A percentile compares a stretch with the other conserved stretches of the same genome.
Conservation (phyloP, 2,329 filamentous ascomycete genomes). For the Fusarium sp. region DNA sequence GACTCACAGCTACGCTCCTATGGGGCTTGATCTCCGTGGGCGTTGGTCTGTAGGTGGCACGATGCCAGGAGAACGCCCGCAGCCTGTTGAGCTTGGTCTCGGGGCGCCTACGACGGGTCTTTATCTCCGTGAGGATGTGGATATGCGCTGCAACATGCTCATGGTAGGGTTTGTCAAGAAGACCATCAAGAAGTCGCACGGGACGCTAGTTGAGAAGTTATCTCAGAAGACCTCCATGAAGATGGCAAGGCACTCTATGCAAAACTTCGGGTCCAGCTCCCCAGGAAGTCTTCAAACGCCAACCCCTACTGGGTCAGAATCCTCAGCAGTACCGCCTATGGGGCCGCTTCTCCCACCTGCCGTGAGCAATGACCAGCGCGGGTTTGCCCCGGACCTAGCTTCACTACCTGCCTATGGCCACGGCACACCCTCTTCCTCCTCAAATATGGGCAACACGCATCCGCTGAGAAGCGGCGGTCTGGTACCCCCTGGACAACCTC, state of each 20-base stretch:
- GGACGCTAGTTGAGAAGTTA: conserved; percentile 73
- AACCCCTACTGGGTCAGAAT: conserved; percentile 23
- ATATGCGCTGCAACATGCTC: conserved; percentile 80
- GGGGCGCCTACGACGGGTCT: conserved; percentile 73
- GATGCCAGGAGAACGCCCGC: conserved; percentile 73
- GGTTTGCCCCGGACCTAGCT: conserved; percentile 7
- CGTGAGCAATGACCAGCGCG: conserved; percentile 7
- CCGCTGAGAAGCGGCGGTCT: conserved; percentile 8
- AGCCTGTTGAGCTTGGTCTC: conserved; percentile 72
- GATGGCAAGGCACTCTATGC: conserved; percentile 29
- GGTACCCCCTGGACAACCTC: neutral
- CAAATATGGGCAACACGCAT: conserved; percentile 10
- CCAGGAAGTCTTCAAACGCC: conserved; percentile 21
- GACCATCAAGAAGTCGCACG: conserved; percentile 81
- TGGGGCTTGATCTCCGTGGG: conserved; percentile 80
- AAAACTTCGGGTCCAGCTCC: conserved; percentile 16
- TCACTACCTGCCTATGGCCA: conserved; percentile 11
- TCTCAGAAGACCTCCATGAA: conserved; percentile 44
- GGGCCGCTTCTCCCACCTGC: conserved; percentile 29
- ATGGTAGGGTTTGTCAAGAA: conserved; percentile 82
- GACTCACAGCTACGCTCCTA: conserved; percentile 85
- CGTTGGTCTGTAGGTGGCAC: conserved; percentile 81
- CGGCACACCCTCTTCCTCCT: conserved; percentile 20
- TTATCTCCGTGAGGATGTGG: conserved; percentile 86
- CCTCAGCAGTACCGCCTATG: conserved; percentile 15